phyloP scores from a whole-genome alignment of 257 asterid species.

The Schizonepeta tenuifolia region DNA sequence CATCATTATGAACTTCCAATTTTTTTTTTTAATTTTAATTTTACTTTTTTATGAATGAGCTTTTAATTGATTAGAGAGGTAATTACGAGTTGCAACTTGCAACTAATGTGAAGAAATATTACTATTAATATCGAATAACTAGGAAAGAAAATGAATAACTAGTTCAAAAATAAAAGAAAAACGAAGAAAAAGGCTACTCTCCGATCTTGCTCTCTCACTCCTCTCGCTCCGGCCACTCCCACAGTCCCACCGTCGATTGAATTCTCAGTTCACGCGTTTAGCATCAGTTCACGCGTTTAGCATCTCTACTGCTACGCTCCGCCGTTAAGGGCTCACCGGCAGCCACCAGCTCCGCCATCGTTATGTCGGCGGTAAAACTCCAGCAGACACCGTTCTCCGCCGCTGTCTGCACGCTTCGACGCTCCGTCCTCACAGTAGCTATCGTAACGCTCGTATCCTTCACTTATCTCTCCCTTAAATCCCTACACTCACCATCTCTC shows the following conservation, averaged over 20 bases:
- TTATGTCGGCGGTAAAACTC: constrained; percentile 79
- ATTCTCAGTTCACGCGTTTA: not conserved
- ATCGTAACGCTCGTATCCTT: constrained; percentile 69
- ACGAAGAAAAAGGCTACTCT: not conserved
- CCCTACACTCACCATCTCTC: constrained; percentile 58
- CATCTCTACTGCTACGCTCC: not conserved
- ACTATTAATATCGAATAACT: not conserved
- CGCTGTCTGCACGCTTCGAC: constrained; percentile 58
- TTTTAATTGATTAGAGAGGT: too few species aligned
- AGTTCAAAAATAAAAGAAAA: not conserved
- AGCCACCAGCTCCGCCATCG: constrained; percentile 38
- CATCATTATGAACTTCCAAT: too few species aligned
- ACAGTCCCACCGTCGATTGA: not conserved
- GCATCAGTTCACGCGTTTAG: not conserved
- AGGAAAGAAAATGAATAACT: not conserved
- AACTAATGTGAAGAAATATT: not conserved
- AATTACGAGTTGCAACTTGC: too few species aligned
- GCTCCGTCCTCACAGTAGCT: constrained; percentile 77
- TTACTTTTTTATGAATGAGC: too few species aligned
- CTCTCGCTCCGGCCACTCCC: constrained; percentile 6
- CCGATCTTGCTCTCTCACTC: constrained; percentile 11
- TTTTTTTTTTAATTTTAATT: too few species aligned
- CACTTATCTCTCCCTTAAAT: constrained; percentile 64
- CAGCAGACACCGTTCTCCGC: constrained; percentile 46
- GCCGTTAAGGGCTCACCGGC: constrained; percentile 11